Evolutionary conservation across 331 rosid genomes (phyloP).

Genomic region (Ulmus americana): DNA sequence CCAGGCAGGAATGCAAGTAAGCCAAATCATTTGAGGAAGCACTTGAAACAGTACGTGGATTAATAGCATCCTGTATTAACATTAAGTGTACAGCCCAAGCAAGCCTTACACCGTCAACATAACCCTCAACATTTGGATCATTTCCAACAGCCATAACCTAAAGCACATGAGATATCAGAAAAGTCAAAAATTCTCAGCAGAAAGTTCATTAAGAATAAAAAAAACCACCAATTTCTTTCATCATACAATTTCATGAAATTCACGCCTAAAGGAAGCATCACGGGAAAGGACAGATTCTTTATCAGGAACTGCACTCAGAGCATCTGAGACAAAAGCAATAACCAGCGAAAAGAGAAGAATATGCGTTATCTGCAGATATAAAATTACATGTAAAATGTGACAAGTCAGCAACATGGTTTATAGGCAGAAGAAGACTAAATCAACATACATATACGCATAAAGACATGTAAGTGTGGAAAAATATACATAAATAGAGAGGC

Average conservation of each 20-base stretch:
- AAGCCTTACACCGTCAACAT: slow-evolving; percentile 64
- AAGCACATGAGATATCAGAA: slow-evolving; percentile 26
- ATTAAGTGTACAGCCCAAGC: slow-evolving; percentile 92
- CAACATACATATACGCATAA: background rate
- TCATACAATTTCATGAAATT: slow-evolving; percentile 84
- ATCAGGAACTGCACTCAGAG: slow-evolving; percentile 75
- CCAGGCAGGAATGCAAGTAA: slow-evolving; percentile 63
- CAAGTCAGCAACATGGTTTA: slow-evolving; percentile 17
- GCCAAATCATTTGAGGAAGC: slow-evolving; percentile 60
- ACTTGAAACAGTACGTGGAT: slow-evolving; percentile 47
- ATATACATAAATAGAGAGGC: background rate
- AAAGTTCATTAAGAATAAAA: slow-evolving; percentile 17
- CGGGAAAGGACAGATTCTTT: slow-evolving; percentile 71
- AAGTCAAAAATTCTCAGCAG: slow-evolving; percentile 19
- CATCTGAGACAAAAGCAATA: slow-evolving; percentile 77
- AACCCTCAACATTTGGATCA: slow-evolving; percentile 70
- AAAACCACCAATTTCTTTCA: slow-evolving; percentile 15
- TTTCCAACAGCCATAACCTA: slow-evolving; percentile 75
- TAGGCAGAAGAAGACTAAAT: background rate
- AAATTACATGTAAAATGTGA: slow-evolving; percentile 8
- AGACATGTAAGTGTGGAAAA: background rate
- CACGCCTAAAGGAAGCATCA: slow-evolving; percentile 63
- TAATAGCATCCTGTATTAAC: slow-evolving; percentile 56
- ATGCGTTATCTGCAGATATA: slow-evolving; percentile 64
- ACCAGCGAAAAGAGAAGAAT: slow-evolving; percentile 83